These are phyloP conservation scores for Syzygium grande DNA, from an alignment of 345 rosid genomes.

Conservation along the genomic window DNA sequence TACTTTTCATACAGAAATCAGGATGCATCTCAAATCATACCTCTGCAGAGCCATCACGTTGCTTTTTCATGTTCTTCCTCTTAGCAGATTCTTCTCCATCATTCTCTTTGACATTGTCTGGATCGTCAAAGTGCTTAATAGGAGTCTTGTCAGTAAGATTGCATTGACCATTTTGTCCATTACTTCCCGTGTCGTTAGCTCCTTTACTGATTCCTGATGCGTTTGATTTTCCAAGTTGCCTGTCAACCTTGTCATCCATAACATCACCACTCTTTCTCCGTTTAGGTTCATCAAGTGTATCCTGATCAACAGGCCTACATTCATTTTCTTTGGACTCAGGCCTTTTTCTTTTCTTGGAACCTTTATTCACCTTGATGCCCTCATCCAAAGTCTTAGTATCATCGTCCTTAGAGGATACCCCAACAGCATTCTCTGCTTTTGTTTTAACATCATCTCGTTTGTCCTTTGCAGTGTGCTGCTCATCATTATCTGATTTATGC, in stretches of 20 bases:
- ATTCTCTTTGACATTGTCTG: constrained; percentile 28
- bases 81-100: constrained; percentile 29
- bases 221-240: constrained; percentile 4
- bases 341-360: constrained; percentile 76
- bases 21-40: constrained; percentile 13
- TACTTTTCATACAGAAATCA: neutral
- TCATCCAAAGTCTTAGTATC: constrained; percentile 5
- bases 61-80: constrained; percentile 25
- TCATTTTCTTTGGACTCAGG: constrained; percentile 34
- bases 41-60: constrained; percentile 49
- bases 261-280: constrained; percentile 36
- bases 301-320: constrained; percentile 13
- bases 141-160: constrained; percentile 13
- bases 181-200: neutral
- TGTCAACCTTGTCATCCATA: constrained; percentile 13
- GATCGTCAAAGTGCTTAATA: constrained; percentile 12
- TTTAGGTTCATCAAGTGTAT: constrained; percentile 39
- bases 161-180: neutral
- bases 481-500: constrained; percentile 5
- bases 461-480: constrained; percentile 2
- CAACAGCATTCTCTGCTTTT: neutral
- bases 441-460: neutral
- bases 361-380: constrained; percentile 18
- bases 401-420: constrained; percentile 6
- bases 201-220: constrained; percentile 7